phyloP scores from a whole-genome alignment of 140 eudicot genomes.

The Oenanthe javanica region DNA sequence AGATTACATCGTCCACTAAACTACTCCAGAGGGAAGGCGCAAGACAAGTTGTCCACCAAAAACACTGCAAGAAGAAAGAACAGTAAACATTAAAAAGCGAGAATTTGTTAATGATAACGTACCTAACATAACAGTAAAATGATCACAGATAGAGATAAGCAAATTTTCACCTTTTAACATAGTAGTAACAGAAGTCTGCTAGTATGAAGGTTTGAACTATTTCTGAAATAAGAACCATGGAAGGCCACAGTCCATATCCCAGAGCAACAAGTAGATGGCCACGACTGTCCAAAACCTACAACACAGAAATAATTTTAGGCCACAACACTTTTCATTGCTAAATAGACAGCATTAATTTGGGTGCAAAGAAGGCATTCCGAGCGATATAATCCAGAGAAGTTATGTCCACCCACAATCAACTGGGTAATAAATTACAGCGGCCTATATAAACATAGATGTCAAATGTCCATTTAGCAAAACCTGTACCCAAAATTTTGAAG shows the following conservation, averaged over 20 bases:
- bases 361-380: background rate
- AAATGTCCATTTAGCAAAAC: background rate
- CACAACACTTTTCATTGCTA: background rate
- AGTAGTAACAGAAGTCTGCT: constrained; percentile 83
- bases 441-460: background rate
- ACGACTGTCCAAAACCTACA: constrained; percentile 70
- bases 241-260: constrained; percentile 79
- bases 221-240: constrained; percentile 82
- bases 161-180: constrained; percentile 48
- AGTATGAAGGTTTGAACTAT: constrained; percentile 70
- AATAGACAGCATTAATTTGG: background rate
- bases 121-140: background rate
- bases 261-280: constrained; percentile 69
- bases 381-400: background rate
- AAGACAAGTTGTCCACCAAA: constrained; percentile 70
- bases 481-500: background rate
- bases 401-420: background rate
- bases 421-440: background rate
- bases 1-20: constrained; percentile 22
- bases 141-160: background rate
- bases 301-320: background rate
- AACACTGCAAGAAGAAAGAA: constrained; percentile 37
- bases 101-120: background rate
- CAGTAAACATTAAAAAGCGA: background rate
- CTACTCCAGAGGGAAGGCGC: constrained; percentile 80